Evolutionary conservation across 2,329 filamentous ascomycete species (phyloP).

Genomic region (Paecilomyces niveus): DNA sequence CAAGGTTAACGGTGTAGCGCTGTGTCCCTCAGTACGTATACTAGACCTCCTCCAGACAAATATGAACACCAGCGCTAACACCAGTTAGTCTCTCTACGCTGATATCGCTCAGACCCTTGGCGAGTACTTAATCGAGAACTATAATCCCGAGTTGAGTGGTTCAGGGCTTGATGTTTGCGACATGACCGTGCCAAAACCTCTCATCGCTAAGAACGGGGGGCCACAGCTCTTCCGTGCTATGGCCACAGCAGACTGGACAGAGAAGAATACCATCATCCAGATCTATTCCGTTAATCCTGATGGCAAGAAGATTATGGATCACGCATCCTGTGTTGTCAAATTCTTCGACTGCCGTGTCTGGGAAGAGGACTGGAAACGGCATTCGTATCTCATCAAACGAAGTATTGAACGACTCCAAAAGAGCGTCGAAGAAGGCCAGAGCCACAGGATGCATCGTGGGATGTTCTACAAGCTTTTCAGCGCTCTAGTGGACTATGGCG

Average conservation of each 20-base stretch:
- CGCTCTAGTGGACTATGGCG: slow-evolving; percentile 50
- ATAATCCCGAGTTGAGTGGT: slow-evolving; percentile 24
- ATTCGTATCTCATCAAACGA: slow-evolving; percentile 59
- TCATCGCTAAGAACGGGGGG: slow-evolving; percentile 46
- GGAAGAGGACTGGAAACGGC: slow-evolving; percentile 17
- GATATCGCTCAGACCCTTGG: slow-evolving; percentile 31
- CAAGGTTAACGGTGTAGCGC: slow-evolving; percentile 27
- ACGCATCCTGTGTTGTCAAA: slow-evolving; percentile 27
- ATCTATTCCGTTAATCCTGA: slow-evolving; percentile 30
- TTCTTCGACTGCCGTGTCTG: slow-evolving; percentile 22
- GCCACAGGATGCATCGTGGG: slow-evolving; percentile 65
- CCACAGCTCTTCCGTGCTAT: slow-evolving; percentile 30
- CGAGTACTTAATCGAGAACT: slow-evolving; percentile 25
- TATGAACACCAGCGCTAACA: slow-evolving; percentile 2
- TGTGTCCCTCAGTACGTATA: slow-evolving; percentile 26
- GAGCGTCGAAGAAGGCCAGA: slow-evolving; percentile 58
- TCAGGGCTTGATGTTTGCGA: slow-evolving; percentile 27
- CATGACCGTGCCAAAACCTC: slow-evolving; percentile 39
- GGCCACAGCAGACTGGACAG: slow-evolving; percentile 29
- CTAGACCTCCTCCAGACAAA: background rate
- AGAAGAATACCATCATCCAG: slow-evolving; percentile 22
- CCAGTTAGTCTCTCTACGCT: slow-evolving; percentile 24
- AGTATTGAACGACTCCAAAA: slow-evolving; percentile 53
- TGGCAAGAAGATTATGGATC: slow-evolving; percentile 31
- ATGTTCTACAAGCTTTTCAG: slow-evolving; percentile 71